Conservation (phyloP, 306 rosid species). For the Lathyrus oleraceus region DNA sequence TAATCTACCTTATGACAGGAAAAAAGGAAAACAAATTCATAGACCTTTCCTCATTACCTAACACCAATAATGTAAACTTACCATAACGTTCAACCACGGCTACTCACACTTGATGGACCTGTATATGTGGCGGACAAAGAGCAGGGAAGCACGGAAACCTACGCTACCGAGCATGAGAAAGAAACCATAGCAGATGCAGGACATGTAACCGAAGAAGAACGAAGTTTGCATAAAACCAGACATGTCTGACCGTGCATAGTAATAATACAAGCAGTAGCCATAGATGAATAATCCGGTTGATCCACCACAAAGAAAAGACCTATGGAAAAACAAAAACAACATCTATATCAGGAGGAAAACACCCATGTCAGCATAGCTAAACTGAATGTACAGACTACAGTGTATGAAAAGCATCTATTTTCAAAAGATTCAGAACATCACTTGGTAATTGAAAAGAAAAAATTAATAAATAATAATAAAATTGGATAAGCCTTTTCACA, state of each 20-base stretch:
- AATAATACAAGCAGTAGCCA: conserved; percentile 93
- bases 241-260: conserved; percentile 92
- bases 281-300: conserved; percentile 97
- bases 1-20: conserved; percentile 48
- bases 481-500: background rate
- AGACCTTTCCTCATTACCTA: conserved; percentile 42
- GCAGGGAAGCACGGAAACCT: conserved; percentile 87
- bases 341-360: background rate
- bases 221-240: conserved; percentile 97
- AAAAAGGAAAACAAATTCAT: conserved; percentile 38
- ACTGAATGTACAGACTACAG: background rate
- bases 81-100: conserved; percentile 36
- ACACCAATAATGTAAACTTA: conserved; percentile 34
- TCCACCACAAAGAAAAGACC: conserved; percentile 97
- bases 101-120: conserved; percentile 98
- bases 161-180: conserved; percentile 94
- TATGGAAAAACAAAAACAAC: conserved; percentile 33
- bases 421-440: background rate
- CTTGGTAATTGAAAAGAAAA: background rate
- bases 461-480: background rate
- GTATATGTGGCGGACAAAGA: conserved; percentile 94
- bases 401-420: background rate
- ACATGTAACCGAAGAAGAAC: conserved; percentile 98
- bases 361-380: background rate
- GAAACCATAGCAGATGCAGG: conserved; percentile 98